phyloP scores from a whole-genome alignment of 106 monocot species.

The Chionographis japonica region DNA sequence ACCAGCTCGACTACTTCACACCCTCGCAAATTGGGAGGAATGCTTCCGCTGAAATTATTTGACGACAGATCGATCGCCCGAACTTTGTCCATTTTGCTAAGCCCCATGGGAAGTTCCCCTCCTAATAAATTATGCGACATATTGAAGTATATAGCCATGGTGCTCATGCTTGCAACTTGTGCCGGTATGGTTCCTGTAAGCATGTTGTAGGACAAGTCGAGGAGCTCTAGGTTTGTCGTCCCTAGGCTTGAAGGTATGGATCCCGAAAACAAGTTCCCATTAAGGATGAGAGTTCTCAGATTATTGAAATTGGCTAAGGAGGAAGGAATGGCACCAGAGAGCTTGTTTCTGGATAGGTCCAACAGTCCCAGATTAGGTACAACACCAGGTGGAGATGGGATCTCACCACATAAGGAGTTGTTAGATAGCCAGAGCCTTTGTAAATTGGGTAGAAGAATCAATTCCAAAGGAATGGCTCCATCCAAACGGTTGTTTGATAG shows the following conservation, averaged over 20 bases:
- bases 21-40: conserved; percentile 27
- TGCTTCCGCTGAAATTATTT: conserved; percentile 23
- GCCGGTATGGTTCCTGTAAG: conserved; percentile 33
- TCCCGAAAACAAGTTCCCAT: conserved; percentile 23
- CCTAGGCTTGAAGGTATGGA: conserved; percentile 39
- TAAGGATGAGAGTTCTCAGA: conserved; percentile 18
- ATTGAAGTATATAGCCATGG: conserved; percentile 40
- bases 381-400: conserved; percentile 22
- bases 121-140: conserved; percentile 24
- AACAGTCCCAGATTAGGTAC: conserved; percentile 21
- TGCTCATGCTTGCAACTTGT: conserved; percentile 39
- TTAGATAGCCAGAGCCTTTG: conserved; percentile 43
- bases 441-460: conserved; percentile 32
- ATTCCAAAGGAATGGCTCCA: conserved; percentile 34
- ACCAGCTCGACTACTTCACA: conserved; percentile 19
- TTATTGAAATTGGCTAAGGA: conserved; percentile 21
- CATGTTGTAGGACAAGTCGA: conserved; percentile 53
- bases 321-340: conserved; percentile 22
- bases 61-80: conserved; percentile 29
- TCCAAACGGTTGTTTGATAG: conserved; percentile 35
- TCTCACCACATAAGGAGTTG: conserved; percentile 29
- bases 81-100: conserved; percentile 35
- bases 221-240: conserved; percentile 20
- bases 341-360: conserved; percentile 38
- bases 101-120: conserved; percentile 25